Conservation (phyloP, 1,284 basidiomycete genomes). For the Apiotrichum gamsii region DNA sequence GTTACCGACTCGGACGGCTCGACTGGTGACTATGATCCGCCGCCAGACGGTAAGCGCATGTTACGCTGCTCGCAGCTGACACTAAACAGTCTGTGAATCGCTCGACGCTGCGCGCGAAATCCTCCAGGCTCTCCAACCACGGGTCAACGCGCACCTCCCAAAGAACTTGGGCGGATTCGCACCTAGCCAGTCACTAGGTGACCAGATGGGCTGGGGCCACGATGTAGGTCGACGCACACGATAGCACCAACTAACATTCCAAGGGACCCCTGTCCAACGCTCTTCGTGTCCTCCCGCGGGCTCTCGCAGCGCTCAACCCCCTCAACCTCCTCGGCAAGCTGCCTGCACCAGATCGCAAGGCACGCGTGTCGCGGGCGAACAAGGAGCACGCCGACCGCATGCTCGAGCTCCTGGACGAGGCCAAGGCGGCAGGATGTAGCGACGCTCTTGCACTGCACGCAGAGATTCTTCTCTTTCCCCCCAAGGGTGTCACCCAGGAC, state of each 20-base stretch:
- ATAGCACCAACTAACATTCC: background rate
- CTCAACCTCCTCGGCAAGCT: constrained; percentile 5
- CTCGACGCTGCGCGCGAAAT: constrained; percentile 28
- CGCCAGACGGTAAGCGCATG: too few species aligned
- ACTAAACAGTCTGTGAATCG: constrained; percentile 20
- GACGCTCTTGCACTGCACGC: constrained; percentile 70
- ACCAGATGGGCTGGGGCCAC: constrained; percentile 35
- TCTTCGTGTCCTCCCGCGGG: constrained; percentile 29
- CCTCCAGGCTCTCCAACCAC: constrained; percentile 25
- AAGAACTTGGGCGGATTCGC: constrained; percentile 19
- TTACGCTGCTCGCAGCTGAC: too few species aligned
- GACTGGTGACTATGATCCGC: too few species aligned
- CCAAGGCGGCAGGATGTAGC: constrained; percentile 66
- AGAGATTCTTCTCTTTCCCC: constrained; percentile 57
- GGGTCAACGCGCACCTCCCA: constrained; percentile 22
- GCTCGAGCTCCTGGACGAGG: constrained; percentile 66
- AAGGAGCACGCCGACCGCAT: constrained; percentile 59
- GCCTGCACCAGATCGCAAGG: constrained; percentile 7
- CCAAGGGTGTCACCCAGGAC: constrained; percentile 37
- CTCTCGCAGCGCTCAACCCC: constrained; percentile 35
- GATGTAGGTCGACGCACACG: constrained; percentile 31
- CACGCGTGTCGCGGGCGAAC: constrained; percentile 13
- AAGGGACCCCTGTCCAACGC: constrained; percentile 40
- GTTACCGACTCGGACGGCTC: too few species aligned
- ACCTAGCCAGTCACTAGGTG: constrained; percentile 24